Evolutionary conservation across 139 green algal genomes (phyloP).

Genomic region (Chlamydomonas sp.): DNA sequence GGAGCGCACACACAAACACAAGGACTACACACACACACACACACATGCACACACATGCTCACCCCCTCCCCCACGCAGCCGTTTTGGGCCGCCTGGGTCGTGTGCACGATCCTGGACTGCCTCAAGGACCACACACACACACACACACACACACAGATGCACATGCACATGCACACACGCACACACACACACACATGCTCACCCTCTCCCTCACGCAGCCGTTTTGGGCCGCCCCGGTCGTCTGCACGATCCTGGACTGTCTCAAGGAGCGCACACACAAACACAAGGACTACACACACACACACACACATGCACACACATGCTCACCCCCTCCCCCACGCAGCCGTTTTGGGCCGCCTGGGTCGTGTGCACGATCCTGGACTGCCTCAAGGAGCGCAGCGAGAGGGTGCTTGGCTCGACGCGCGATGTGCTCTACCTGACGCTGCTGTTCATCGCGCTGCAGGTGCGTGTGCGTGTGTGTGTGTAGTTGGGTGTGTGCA

Average conservation of each 20-base stretch:
- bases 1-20: background rate
- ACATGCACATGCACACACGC: slow-evolving; percentile 1
- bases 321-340: background rate
- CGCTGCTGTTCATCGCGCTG: slow-evolving; percentile 42
- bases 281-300: background rate
- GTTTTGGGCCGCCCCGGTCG: background rate
- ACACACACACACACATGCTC: background rate
- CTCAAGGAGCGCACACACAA: background rate
- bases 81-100: too few relatives aligned
- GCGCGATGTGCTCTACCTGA: slow-evolving; percentile 47
- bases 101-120: too few relatives aligned
- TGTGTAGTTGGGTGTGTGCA: slow-evolving; percentile 1
- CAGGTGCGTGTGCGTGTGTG: slow-evolving; percentile 3
- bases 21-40: background rate
- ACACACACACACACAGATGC: slow-evolving; percentile 9
- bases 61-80: background rate
- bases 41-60: background rate
- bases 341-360: slow-evolving; percentile 27
- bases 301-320: background rate
- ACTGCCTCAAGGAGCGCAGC: slow-evolving; percentile 29
- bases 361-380: slow-evolving; percentile 20
- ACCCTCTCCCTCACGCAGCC: background rate
- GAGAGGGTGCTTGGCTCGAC: slow-evolving; percentile 36
- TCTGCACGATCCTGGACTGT: background rate
- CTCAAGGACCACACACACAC: slow-evolving; percentile 1